Evolutionary conservation across 352 stramenopile genomes (phyloP).

Genomic region (Pythium myriotylum): DNA sequence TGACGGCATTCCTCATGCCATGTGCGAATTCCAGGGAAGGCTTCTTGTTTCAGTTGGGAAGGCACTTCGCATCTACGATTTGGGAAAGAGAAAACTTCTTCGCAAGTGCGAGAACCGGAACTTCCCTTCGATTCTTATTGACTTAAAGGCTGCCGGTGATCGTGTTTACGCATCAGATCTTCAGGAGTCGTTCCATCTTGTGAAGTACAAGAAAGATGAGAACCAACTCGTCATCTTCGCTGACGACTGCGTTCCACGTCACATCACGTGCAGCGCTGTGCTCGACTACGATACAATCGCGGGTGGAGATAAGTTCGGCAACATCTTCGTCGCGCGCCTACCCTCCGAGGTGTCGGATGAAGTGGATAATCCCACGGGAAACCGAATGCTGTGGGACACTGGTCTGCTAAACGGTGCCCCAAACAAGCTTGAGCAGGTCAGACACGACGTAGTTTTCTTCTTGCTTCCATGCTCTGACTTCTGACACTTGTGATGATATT

Average conservation of each 20-base stretch:
- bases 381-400: constrained; percentile 97
- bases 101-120: constrained; percentile 98
- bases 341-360: constrained; percentile 94
- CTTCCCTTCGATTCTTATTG: constrained; percentile 93
- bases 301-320: constrained; percentile 99
- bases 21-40: constrained; percentile 97
- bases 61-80: constrained; percentile 97
- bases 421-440: constrained; percentile 96
- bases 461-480: neutral
- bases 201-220: constrained; percentile 97
- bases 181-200: constrained; percentile 95
- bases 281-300: constrained; percentile 99
- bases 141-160: constrained; percentile 93
- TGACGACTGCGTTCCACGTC: constrained; percentile 92
- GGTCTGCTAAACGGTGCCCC: constrained; percentile 91
- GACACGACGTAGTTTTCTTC: neutral
- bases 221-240: constrained; percentile 97
- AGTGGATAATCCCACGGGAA: constrained; percentile 95
- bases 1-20: constrained; percentile 95
- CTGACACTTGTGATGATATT: neutral
- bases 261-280: constrained; percentile 83
- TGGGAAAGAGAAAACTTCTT: constrained; percentile 99
- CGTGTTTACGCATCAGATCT: constrained; percentile 97
- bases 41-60: constrained; percentile 97
- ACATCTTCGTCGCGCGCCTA: constrained; percentile 96